These are phyloP conservation scores for Aspergillus jensenii DNA, from an alignment of 2,329 filamentous ascomycete genomes.

Conservation along the genomic window DNA sequence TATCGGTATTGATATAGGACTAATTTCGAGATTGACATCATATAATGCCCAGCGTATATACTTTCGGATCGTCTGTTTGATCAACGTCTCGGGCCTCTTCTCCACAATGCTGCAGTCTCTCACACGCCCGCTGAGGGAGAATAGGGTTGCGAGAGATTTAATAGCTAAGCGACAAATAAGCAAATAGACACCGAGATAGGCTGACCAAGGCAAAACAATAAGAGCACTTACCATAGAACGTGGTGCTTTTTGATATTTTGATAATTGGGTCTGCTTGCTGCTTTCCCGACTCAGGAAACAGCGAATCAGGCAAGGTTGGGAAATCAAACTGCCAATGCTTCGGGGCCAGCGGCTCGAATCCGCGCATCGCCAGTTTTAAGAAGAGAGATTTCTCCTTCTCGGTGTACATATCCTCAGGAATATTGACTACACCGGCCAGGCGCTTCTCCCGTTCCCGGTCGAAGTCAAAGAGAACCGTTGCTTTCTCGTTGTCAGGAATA, in stretches of 20 bases:
- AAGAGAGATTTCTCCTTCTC: constrained; percentile 54
- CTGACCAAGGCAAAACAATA: neutral
- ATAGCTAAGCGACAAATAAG: constrained; percentile 39
- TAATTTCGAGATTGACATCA: constrained; percentile 47
- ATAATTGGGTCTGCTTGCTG: constrained; percentile 48
- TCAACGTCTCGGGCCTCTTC: constrained; percentile 34
- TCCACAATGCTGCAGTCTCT: constrained; percentile 49
- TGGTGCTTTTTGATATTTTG: constrained; percentile 37
- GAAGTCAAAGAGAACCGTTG: constrained; percentile 27
- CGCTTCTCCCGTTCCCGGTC: constrained; percentile 33
- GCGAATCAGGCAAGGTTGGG: constrained; percentile 50
- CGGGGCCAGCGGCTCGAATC: constrained; percentile 57
- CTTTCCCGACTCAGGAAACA: constrained; percentile 47
- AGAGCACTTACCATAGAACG: constrained; percentile 46
- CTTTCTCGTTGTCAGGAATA: constrained; percentile 22
- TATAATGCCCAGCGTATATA: constrained; percentile 56
- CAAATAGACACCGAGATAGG: neutral
- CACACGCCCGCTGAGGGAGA: constrained; percentile 52
- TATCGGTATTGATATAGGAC: constrained; percentile 40
- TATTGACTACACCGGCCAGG: constrained; percentile 35
- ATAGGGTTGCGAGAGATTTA: constrained; percentile 50
- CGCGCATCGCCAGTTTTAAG: constrained; percentile 55
- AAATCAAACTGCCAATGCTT: constrained; percentile 55
- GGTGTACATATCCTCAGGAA: constrained; percentile 50
- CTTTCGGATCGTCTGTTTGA: constrained; percentile 43